Evolutionary conservation across 2,329 filamentous ascomycete species (phyloP), one percentile per base, ranked within the genome.

Genomic region (Trichoderma gracile): DNA sequence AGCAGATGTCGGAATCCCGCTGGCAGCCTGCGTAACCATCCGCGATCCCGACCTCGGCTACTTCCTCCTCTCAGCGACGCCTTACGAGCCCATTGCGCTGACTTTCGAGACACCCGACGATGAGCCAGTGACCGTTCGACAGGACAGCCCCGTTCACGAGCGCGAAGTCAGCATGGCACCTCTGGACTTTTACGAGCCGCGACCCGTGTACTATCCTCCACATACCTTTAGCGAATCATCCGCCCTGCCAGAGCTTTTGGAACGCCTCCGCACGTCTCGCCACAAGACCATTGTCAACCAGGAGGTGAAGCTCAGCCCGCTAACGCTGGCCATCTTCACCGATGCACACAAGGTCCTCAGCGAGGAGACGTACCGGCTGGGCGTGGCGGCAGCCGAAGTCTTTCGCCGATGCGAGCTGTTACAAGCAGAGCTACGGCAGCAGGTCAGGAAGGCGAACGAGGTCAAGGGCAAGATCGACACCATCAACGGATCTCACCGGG

Each of bases 271-370:
- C 54, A 86, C 86, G 1, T 84, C 84, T 50, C 82, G 84, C 59
- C 82, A 88, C 74, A 84, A 85, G 74, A 81, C 84, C 5, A 75
- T 87, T 27, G 77, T 91, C 55, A 86, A 84, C 64, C 88, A 91
- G 66, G 86, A 90, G 71, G 81, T 93, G 61, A 83, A 86, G 65
- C 82, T 93, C 23, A 90, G 88, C 23, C 86, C 89, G 14, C 84
- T 89, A 23, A 91, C 89, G 2, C 80, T 93, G 19, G 84, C 88
- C 68, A 81, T 92, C 43, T 84, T 94, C 68, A 90, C 89, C 30
- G 86, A 91, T 65, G 86, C 87, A 0, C 91, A 94, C 74, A 87
- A 89, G 71, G 79, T 90, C 5, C 80, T 93, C 6, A 86, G 86
- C 67, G 82, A 84, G 10, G 89, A 93, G 74, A 92, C 89, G 0